These are phyloP conservation scores for Pisolithus microcarpus DNA, from an alignment of 768 basidiomycete species.

Conservation along the genomic window DNA sequence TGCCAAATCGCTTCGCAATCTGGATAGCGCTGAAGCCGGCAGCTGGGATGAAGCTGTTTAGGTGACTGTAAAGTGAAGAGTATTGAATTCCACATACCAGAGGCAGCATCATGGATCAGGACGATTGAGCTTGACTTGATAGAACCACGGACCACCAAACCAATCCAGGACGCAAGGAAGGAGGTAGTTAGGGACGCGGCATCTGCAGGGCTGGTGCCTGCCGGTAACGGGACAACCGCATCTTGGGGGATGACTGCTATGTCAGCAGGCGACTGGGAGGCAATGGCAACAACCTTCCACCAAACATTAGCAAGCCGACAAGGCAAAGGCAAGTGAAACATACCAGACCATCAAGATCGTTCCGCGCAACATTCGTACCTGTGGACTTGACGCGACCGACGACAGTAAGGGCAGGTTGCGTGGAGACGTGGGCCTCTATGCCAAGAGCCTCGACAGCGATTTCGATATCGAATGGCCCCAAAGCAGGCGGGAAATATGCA, in stretches of 20 bases:
- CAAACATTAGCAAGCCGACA: not conserved
- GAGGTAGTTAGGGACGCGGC: slow-evolving; percentile 16
- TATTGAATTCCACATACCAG: slow-evolving; percentile 10
- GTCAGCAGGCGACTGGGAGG: slow-evolving; percentile 8
- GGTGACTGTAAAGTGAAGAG: not conserved
- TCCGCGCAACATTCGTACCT: slow-evolving; percentile 3
- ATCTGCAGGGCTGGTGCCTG: slow-evolving; percentile 9
- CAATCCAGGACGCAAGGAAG: slow-evolving; percentile 23
- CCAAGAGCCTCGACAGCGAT: slow-evolving; percentile 14
- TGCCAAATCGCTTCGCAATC: slow-evolving; percentile 15
- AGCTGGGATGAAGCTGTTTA: slow-evolving; percentile 8
- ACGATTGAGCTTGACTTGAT: slow-evolving; percentile 17
- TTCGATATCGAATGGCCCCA: slow-evolving; percentile 15
- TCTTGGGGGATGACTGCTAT: slow-evolving; percentile 2
- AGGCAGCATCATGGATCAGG: slow-evolving; percentile 21
- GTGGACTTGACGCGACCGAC: slow-evolving; percentile 15
- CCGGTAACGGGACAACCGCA: slow-evolving; percentile 10
- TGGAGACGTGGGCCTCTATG: not conserved
- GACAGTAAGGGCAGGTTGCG: slow-evolving; percentile 12
- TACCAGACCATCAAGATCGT: slow-evolving; percentile 9
- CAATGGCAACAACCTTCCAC: slow-evolving; percentile 13
- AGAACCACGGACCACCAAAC: slow-evolving; percentile 13
- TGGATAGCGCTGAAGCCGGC: slow-evolving; percentile 22
- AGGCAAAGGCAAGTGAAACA: not conserved
- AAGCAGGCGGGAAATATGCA: slow-evolving; percentile 14